These are phyloP conservation scores for Xylariaceae sp. DNA, from an alignment of 2,329 filamentous ascomycete genomes.

Conservation along the genomic window DNA sequence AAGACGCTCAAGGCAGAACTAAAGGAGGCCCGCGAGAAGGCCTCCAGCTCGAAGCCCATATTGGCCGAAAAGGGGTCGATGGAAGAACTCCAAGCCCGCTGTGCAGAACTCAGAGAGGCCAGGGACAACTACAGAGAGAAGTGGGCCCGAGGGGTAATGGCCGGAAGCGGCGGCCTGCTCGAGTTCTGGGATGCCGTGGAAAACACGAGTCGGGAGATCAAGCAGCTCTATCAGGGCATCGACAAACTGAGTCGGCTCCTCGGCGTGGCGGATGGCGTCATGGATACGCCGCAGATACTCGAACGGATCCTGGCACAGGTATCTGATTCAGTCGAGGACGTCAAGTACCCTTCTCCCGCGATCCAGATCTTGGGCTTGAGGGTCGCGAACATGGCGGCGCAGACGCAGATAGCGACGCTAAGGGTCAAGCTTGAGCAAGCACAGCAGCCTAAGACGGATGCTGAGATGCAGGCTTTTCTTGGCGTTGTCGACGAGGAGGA, in stretches of 20 bases:
- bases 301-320: conserved; percentile 8
- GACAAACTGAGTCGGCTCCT: not conserved
- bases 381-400: not conserved
- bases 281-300: conserved; percentile 6
- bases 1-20: not conserved
- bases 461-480: conserved; percentile 4
- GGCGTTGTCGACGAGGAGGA: conserved; percentile 13
- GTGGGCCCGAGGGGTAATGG: conserved; percentile 2
- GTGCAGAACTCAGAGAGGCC: not conserved
- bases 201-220: conserved; percentile 4
- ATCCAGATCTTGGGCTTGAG: conserved; percentile 1
- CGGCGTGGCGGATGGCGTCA: conserved; percentile 2
- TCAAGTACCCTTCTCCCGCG: not conserved
- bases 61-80: not conserved
- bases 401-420: conserved; percentile 9
- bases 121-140: conserved; percentile 7
- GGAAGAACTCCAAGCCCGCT: conserved; percentile 6
- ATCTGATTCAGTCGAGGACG: not conserved
- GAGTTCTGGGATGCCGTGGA: conserved; percentile 14
- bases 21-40: not conserved
- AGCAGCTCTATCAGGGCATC: conserved; percentile 9
- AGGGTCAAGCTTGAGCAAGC: conserved; percentile 6
- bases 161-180: not conserved
- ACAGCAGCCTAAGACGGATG: conserved; percentile 4
- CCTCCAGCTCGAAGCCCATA: not conserved